Percentiles rank a stretch among this genome's conserved stretches.
Evolutionary conservation across 2,329 filamentous ascomycete genomes (phyloP).

Genomic region (Beauveria sp.): DNA sequence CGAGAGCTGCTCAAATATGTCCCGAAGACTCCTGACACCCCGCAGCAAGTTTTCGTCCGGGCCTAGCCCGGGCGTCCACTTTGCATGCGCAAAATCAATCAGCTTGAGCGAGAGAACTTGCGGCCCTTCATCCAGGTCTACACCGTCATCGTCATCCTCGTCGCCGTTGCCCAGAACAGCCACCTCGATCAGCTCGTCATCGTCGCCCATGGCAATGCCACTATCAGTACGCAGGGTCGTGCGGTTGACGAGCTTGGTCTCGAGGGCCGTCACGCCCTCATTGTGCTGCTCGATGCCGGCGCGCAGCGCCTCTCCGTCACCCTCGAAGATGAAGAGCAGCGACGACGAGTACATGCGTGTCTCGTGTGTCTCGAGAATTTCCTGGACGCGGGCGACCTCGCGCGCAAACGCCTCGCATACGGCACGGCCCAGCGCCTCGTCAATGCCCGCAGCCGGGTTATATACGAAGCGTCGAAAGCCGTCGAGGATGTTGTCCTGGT

Average conservation of each 20-base stretch:
- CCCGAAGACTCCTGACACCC: constrained; percentile 64
- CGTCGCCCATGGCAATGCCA: constrained; percentile 43
- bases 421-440: constrained; percentile 47
- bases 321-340: constrained; percentile 57
- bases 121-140: constrained; percentile 40
- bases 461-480: constrained; percentile 52
- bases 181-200: constrained; percentile 23
- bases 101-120: constrained; percentile 75
- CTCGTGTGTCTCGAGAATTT: constrained; percentile 47
- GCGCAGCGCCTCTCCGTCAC: constrained; percentile 48
- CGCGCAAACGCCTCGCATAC: constrained; percentile 46
- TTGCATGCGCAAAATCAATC: constrained; percentile 94
- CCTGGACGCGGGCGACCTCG: constrained; percentile 45
- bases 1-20: constrained; percentile 62
- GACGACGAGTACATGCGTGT: constrained; percentile 58
- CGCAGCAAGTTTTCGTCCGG: constrained; percentile 76
- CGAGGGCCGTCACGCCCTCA: constrained; percentile 43
- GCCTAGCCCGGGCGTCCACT: constrained; percentile 72
- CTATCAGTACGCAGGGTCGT: constrained; percentile 45
- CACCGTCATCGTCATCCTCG: constrained; percentile 37
- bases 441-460: constrained; percentile 49
- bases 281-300: constrained; percentile 48
- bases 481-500: constrained; percentile 45
- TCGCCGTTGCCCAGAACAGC: not conserved
- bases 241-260: constrained; percentile 27